These are phyloP conservation scores for Phylloboletellus chloephorus DNA, from an alignment of 1,284 basidiomycete genomes.

Conservation along the genomic window DNA sequence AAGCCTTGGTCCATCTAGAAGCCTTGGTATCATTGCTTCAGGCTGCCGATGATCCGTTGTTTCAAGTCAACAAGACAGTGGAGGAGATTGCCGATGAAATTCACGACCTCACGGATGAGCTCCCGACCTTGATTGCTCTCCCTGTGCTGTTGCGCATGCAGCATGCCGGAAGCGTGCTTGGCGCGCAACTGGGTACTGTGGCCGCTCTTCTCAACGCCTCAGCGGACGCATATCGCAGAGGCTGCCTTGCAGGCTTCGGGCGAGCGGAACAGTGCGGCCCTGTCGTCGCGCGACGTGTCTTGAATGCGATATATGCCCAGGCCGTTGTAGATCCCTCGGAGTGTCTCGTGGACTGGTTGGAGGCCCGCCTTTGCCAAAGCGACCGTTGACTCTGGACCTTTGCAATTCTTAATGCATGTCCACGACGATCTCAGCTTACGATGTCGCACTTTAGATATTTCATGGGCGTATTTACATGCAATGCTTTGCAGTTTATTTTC, in stretches of 20 bases:
- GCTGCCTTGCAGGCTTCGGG: slow-evolving; percentile 66
- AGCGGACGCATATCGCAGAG: slow-evolving; percentile 58
- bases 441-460: not conserved
- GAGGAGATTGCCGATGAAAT: slow-evolving; percentile 39
- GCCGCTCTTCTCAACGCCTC: slow-evolving; percentile 50
- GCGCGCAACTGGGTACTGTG: slow-evolving; percentile 36
- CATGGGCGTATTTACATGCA: not conserved
- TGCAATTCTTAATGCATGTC: not conserved
- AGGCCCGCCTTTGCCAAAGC: slow-evolving; percentile 38
- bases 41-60: slow-evolving; percentile 32
- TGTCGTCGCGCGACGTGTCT: slow-evolving; percentile 51
- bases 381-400: slow-evolving; percentile 23
- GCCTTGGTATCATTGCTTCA: slow-evolving; percentile 56
- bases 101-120: slow-evolving; percentile 49
- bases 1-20: slow-evolving; percentile 61
- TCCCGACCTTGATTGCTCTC: slow-evolving; percentile 65
- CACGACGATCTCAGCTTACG: not conserved
- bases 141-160: slow-evolving; percentile 52
- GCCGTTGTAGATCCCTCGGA: slow-evolving; percentile 30
- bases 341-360: slow-evolving; percentile 43
- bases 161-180: slow-evolving; percentile 24
- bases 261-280: slow-evolving; percentile 68
- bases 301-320: slow-evolving; percentile 40
- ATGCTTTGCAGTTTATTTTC: not conserved
- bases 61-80: slow-evolving; percentile 21